A percentile compares a stretch with the other conserved stretches of the same genome.
phyloP scores from a whole-genome alignment of 2,329 filamentous ascomycete species.

The Alternaria arborescens region DNA sequence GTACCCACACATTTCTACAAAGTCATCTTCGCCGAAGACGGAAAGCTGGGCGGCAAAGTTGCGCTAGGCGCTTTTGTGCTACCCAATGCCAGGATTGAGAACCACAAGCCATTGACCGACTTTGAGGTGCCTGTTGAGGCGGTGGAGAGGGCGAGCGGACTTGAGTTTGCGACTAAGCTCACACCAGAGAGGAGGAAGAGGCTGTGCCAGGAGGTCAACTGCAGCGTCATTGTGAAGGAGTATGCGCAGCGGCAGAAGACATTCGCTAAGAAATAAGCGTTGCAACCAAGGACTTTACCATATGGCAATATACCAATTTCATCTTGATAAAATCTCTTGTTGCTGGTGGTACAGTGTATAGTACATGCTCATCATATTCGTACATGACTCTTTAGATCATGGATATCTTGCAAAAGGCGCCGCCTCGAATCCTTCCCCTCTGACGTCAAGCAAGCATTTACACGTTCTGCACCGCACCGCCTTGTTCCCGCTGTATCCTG shows the following conservation, averaged over 20 bases:
- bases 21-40: constrained; percentile 95
- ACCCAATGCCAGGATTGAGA: constrained; percentile 88
- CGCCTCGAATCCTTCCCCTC: neutral
- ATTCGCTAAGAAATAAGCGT: constrained; percentile 43
- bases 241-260: constrained; percentile 69
- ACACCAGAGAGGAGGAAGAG: constrained; percentile 76
- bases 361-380: constrained; percentile 29
- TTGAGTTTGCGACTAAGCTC: constrained; percentile 88
- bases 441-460: constrained; percentile 10
- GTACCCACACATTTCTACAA: constrained; percentile 99
- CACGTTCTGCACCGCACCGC: constrained; percentile 16
- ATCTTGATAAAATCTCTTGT: constrained; percentile 8
- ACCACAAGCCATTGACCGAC: constrained; percentile 84
- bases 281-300: too few species aligned
- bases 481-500: constrained; percentile 56
- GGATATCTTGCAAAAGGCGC: neutral
- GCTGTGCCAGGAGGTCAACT: constrained; percentile 86
- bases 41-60: constrained; percentile 68
- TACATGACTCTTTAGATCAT: neutral
- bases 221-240: constrained; percentile 83
- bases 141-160: constrained; percentile 87
- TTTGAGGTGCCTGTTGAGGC: constrained; percentile 96
- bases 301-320: constrained; percentile 8
- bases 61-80: constrained; percentile 93
- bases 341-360: constrained; percentile 34